Conservation (phyloP, 371 early-diverging fungal genomes). For the Dinochytrium kinnereticum region DNA sequence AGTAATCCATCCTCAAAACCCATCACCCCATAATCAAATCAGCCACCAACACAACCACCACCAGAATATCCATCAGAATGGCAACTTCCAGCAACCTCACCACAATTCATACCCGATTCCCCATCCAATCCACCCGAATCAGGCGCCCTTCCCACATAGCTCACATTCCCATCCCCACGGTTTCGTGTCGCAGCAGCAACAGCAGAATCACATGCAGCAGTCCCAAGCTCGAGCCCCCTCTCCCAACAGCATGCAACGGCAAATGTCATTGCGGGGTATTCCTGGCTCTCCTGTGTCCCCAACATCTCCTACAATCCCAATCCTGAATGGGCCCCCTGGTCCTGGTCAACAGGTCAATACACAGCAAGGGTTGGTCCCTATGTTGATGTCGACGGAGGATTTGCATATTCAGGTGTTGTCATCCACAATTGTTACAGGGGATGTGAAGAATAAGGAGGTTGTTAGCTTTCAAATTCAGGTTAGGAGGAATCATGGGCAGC, state of each 20-base stretch:
- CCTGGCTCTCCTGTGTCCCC: constrained; percentile 14
- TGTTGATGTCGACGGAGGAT: constrained; percentile 29
- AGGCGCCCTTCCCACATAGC: not conserved
- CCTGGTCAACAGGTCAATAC: no score
- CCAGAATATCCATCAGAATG: no score
- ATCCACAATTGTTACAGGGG: constrained; percentile 68
- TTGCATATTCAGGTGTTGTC: constrained; percentile 65
- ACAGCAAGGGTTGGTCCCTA: no score
- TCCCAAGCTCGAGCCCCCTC: not conserved
- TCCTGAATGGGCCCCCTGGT: no score
- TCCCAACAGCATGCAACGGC: not conserved
- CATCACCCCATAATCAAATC: not conserved
- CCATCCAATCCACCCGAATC: not conserved
- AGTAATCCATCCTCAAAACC: not conserved
- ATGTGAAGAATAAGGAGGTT: constrained; percentile 68
- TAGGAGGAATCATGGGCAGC: not conserved
- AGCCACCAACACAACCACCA: not conserved
- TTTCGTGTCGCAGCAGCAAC: not conserved
- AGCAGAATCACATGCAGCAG: constrained; percentile 8
- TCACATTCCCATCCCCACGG: constrained; percentile 3
- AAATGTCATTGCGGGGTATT: constrained; percentile 9
- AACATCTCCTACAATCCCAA: not conserved
- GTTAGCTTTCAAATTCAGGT: constrained; percentile 52
- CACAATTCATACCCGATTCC: not conserved
- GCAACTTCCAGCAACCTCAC: no score